Evolutionary conservation across 345 rosid genomes (phyloP).

Genomic region (Camelina sativa): DNA sequence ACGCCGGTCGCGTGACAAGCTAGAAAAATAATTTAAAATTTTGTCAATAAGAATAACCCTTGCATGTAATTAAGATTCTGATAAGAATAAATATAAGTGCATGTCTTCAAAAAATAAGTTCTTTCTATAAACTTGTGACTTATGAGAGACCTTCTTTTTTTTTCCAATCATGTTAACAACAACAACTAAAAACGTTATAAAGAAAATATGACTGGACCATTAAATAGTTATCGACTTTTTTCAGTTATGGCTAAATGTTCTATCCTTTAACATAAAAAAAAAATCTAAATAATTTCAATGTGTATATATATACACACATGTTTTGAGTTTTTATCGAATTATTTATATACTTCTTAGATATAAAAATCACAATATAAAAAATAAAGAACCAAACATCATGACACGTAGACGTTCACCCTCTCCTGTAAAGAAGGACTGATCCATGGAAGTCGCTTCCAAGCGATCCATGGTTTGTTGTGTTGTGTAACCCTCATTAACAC

Average conservation of each 20-base stretch:
- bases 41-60: background rate
- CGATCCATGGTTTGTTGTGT: no score
- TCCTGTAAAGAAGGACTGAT: background rate
- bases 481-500: no score
- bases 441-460: background rate
- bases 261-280: background rate
- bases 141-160: background rate
- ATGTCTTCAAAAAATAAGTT: background rate
- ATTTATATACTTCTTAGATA: background rate
- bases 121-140: background rate
- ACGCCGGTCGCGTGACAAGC: background rate
- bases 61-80: background rate
- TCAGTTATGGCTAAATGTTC: background rate
- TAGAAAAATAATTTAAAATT: background rate
- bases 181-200: background rate
- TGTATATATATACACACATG: background rate
- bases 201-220: slow-evolving; percentile 13
- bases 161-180: background rate
- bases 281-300: background rate
- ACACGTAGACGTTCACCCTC: background rate
- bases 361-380: background rate
- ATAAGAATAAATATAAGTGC: background rate
- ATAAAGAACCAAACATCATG: background rate
- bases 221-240: background rate
- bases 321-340: background rate